Evolutionary conservation across 495 filamentous ascomycete species (phyloP), one percentile per base, ranked within the genome.

Genomic region (Aspergillus kassunensis): DNA sequence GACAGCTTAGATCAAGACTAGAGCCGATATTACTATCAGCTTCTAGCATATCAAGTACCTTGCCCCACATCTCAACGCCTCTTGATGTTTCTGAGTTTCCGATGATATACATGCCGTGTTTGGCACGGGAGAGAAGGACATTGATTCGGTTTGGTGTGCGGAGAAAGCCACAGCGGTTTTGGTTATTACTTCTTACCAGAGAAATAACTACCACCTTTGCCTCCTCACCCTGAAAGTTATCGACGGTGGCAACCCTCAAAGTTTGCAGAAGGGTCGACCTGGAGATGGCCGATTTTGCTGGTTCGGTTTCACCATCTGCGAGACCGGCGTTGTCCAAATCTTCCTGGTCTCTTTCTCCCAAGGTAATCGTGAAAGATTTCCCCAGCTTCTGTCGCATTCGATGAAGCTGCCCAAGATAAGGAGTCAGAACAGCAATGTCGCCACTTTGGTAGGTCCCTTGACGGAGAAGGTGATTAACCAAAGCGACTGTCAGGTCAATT

Each of bases 221-320:
- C 58, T 93, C 87, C 61, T 93, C 88, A 6, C 87, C 87, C 58
- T 91, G 88, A 50, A 91, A 91, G 59, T 90, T 91, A 62, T 93
- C 89, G n/a, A 95, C 82, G 0, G 86, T 93, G n/a, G 90, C 86
- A 6, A 90, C 62, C 21, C 85, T 73, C 2, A 95, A 66, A 11
- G 73, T 70, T n/a, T 85, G 72, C 0, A 84, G 55, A 1, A 91
- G 68, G 0, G 69, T 79, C 82, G 40, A 68, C 15, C 35, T 54
- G 9, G 40, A n/a, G 10, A 52, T 15, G 6, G 24, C 12, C 7
- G 36, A 18, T n/a, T 8, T 31, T 18, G 11, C 6, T n/a, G 20
- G 30, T n/a, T 36, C 19, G 4, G 23, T 2, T 0, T 29, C 51
- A 2, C 58, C 35, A 1, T 31, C 37, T 6, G 54, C 35, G 24